A percentile compares a stretch with the other conserved stretches of the same genome.
Evolutionary conservation across 2,329 filamentous ascomycete genomes (phyloP).

Genomic region (Colletotrichum sojae): DNA sequence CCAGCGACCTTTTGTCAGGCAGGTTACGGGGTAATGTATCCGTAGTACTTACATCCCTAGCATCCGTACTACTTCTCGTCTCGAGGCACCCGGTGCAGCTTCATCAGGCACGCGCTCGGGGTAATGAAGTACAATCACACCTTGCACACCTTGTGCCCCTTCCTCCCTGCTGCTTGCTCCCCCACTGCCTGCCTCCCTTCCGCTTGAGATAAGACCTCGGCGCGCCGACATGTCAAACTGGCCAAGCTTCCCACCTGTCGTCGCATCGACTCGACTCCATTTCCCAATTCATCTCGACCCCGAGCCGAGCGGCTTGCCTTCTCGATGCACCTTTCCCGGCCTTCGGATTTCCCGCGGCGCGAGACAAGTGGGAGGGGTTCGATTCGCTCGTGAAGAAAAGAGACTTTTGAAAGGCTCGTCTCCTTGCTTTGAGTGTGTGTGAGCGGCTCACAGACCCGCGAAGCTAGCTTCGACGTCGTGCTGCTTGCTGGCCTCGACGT

Average conservation of each 20-base stretch:
- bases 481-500: neutral
- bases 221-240: slow-evolving; percentile 18
- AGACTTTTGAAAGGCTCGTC: neutral
- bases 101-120: neutral
- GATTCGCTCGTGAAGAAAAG: neutral
- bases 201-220: slow-evolving; percentile 22
- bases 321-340: slow-evolving; percentile 1
- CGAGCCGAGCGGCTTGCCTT: slow-evolving; percentile 1
- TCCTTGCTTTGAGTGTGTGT: neutral
- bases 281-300: slow-evolving; percentile 17
- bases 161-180: too few relatives aligned
- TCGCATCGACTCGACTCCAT: slow-evolving; percentile 21
- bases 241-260: slow-evolving; percentile 24
- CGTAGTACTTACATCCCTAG: too few relatives aligned
- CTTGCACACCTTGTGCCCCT: neutral
- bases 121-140: neutral
- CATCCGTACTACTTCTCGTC: neutral
- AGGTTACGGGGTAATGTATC: too few relatives aligned
- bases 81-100: neutral
- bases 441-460: neutral
- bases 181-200: too few relatives aligned
- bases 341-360: neutral
- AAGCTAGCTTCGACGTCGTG: neutral
- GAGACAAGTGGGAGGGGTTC: neutral
- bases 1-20: slow-evolving; percentile 8